phyloP scores from a whole-genome alignment of 495 filamentous ascomycete genomes.

The Neurospora sublineolata region DNA sequence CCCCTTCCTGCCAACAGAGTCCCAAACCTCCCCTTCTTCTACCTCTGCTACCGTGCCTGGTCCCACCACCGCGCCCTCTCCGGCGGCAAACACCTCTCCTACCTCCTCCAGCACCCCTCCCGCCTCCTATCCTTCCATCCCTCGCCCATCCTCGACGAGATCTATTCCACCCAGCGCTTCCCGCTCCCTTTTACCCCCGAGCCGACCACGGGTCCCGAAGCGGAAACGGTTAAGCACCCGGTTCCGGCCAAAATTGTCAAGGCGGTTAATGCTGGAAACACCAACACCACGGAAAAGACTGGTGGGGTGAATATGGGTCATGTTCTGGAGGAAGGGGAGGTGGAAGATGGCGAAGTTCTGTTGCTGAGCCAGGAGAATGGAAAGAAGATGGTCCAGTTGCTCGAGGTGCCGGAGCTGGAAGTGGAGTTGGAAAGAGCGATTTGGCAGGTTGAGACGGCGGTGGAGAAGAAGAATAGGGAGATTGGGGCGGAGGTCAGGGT shows the following conservation, averaged over 20 bases:
- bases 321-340: neutral
- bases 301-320: neutral
- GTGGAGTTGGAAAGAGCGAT: constrained; percentile 85
- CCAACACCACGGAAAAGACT: constrained; percentile 1
- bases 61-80: constrained; percentile 61
- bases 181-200: constrained; percentile 19
- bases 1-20: constrained; percentile 38
- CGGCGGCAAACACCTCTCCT: constrained; percentile 77
- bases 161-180: constrained; percentile 46
- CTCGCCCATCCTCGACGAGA: constrained; percentile 52
- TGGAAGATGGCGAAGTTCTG: constrained; percentile 39
- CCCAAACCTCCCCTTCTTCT: constrained; percentile 97
- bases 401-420: constrained; percentile 73
- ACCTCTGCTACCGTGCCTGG: constrained; percentile 69
- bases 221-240: constrained; percentile 12
- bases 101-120: constrained; percentile 49
- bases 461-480: constrained; percentile 40
- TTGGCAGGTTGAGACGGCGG: constrained; percentile 65
- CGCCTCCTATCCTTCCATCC: constrained; percentile 53
- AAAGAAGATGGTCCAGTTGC: constrained; percentile 51
- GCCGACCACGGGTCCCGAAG: constrained; percentile 12
- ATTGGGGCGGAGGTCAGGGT: constrained; percentile 4
- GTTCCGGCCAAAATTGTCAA: constrained; percentile 11
- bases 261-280: constrained; percentile 3
- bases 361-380: constrained; percentile 49